phyloP scores from a whole-genome alignment of 2,329 filamentous ascomycete genomes.

The Alternaria postmessia region DNA sequence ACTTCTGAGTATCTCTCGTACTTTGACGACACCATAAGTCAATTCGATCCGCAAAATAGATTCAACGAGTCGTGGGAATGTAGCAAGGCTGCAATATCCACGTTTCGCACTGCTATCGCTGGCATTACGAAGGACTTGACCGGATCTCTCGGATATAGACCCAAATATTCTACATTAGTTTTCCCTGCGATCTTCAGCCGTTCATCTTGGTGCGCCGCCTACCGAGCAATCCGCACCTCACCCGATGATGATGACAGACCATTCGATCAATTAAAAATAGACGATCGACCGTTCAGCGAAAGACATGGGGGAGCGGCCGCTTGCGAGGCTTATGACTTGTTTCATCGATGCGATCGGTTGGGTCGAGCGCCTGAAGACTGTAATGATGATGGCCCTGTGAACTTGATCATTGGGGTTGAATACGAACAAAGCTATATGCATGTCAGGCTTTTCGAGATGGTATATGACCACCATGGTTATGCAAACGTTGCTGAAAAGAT shows the following conservation, averaged over 20 bases:
- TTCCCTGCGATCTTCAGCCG: neutral
- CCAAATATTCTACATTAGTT: too few species aligned
- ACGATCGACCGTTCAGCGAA: neutral
- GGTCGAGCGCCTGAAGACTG: neutral
- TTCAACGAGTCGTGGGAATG: too few species aligned
- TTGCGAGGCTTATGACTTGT: neutral
- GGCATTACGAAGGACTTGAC: neutral
- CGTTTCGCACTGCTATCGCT: neutral
- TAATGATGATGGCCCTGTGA: neutral
- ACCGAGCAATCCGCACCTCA: neutral
- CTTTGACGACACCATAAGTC: too few species aligned
- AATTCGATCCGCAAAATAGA: too few species aligned
- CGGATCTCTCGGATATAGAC: too few species aligned
- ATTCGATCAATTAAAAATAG: too few species aligned
- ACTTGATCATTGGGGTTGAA: neutral
- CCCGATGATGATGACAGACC: neutral
- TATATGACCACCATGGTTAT: neutral
- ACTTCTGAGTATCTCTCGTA: too few species aligned
- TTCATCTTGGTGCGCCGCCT: neutral
- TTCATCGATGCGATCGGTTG: neutral
- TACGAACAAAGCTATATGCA: neutral
- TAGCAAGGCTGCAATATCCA: neutral
- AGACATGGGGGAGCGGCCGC: neutral
- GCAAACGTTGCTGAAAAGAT: neutral
- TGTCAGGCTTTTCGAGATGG: neutral